Conservation (phyloP, 768 basidiomycete species). For the Auricularia cornea region DNA sequence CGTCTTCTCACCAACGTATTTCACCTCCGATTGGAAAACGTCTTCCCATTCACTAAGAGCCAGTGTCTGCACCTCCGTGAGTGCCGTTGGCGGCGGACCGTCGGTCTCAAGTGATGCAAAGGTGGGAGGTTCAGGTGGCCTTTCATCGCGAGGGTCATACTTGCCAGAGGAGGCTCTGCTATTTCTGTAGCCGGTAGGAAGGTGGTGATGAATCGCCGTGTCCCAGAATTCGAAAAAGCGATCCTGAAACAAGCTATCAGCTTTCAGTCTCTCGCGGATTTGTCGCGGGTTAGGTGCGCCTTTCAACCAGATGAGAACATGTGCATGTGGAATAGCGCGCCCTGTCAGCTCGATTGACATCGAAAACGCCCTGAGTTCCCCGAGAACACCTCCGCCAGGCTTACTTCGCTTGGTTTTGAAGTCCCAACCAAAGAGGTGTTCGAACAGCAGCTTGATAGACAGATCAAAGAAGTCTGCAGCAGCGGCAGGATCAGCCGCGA, state of each 20-base stretch:
- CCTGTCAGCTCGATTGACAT: constrained; percentile 19
- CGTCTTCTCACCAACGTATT: constrained; percentile 15
- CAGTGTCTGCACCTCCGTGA: too few species aligned
- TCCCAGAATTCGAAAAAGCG: constrained; percentile 27
- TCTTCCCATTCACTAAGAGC: constrained; percentile 7
- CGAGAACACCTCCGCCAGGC: constrained; percentile 21
- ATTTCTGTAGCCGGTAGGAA: constrained; percentile 18
- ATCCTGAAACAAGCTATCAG: constrained; percentile 11
- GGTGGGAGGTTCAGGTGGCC: constrained; percentile 9
- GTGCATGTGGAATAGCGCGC: constrained; percentile 22
- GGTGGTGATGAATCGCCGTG: constrained; percentile 22
- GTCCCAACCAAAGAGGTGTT: constrained; percentile 24
- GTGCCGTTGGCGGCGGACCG: too few species aligned
- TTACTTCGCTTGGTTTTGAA: constrained; percentile 11
- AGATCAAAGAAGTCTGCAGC: constrained; percentile 28
- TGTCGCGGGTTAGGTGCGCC: constrained; percentile 26
- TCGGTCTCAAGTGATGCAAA: too few species aligned
- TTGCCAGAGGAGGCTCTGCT: constrained; percentile 9
- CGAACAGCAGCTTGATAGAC: constrained; percentile 16
- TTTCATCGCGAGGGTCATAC: constrained; percentile 19
- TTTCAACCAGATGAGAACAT: constrained; percentile 23
- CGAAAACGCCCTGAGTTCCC: constrained; percentile 24
- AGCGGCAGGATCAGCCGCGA: constrained; percentile 27
- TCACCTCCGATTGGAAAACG: constrained; percentile 12
- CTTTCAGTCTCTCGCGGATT: constrained; percentile 16